Conservation (phyloP, 208 protist genomes). For the Trypanosoma avium region DNA sequence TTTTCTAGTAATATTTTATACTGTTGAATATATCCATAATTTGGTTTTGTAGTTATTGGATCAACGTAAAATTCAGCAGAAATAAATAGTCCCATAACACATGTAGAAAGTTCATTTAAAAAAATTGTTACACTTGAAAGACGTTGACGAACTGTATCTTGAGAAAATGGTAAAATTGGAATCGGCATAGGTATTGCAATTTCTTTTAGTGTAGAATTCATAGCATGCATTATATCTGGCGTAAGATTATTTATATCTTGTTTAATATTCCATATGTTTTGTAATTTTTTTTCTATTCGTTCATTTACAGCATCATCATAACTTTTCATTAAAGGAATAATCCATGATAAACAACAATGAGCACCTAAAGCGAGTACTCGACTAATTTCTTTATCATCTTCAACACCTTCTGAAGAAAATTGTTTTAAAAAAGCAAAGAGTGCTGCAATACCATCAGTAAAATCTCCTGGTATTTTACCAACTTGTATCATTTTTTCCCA, state of each 20-base stretch:
- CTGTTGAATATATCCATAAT: not conserved
- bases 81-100: not conserved
- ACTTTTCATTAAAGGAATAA: conserved; percentile 3
- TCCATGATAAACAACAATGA: not conserved
- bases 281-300: not conserved
- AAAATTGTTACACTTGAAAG: not conserved
- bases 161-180: not conserved
- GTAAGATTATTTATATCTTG: not conserved
- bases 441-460: conserved; percentile 5
- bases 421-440: conserved; percentile 1
- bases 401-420: conserved; percentile 10
- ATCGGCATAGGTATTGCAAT: not conserved
- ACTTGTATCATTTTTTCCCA: not conserved
- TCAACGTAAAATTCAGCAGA: not conserved
- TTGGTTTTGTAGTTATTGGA: not conserved
- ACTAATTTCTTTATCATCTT: conserved; percentile 24
- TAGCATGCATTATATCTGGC: not conserved
- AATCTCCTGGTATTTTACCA: conserved; percentile 2
- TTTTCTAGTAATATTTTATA: not conserved
- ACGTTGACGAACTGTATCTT: not conserved
- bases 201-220: not conserved
- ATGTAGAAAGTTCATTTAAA: not conserved
- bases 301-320: conserved; percentile 2
- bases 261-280: too few species aligned
- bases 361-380: not conserved